These are phyloP conservation scores for Penicillium nordicum DNA, from an alignment of 2,329 filamentous ascomycete species.

Conservation along the genomic window DNA sequence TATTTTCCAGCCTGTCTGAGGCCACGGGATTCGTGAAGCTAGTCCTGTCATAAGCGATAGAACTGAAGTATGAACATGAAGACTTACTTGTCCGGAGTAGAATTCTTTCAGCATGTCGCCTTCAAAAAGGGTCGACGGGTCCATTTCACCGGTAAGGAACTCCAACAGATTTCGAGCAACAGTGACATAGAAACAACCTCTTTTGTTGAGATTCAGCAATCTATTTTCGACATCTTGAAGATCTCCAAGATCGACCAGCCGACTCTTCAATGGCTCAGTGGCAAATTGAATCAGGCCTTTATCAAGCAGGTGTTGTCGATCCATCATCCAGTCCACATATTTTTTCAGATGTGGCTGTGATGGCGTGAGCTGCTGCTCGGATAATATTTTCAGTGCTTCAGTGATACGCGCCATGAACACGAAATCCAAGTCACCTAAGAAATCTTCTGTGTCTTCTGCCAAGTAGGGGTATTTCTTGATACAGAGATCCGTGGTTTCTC, in stretches of 20 bases:
- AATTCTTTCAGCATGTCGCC: background rate
- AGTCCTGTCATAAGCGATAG: background rate
- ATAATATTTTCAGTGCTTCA: background rate
- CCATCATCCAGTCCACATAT: conserved; percentile 10
- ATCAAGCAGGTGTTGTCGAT: background rate
- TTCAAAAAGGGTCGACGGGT: background rate
- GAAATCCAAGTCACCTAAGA: background rate
- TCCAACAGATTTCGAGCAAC: background rate
- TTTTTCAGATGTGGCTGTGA: conserved; percentile 2
- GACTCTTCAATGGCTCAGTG: no score
- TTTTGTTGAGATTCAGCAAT: background rate
- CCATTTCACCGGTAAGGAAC: conserved; percentile 1
- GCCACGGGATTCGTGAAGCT: background rate
- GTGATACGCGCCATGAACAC: background rate
- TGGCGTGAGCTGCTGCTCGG: background rate
- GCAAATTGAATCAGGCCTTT: no score
- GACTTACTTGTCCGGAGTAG: conserved; percentile 6
- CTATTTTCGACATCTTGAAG: background rate
- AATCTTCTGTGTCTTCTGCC: background rate
- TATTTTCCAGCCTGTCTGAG: background rate
- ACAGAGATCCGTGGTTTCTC: background rate
- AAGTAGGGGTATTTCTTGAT: background rate
- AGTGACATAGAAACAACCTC: background rate
- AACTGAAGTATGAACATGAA: background rate
- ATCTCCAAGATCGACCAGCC: background rate